These are phyloP conservation scores for Triticum monococcum DNA, from an alignment of 176 grass and related monocot species.

Conservation along the genomic window DNA sequence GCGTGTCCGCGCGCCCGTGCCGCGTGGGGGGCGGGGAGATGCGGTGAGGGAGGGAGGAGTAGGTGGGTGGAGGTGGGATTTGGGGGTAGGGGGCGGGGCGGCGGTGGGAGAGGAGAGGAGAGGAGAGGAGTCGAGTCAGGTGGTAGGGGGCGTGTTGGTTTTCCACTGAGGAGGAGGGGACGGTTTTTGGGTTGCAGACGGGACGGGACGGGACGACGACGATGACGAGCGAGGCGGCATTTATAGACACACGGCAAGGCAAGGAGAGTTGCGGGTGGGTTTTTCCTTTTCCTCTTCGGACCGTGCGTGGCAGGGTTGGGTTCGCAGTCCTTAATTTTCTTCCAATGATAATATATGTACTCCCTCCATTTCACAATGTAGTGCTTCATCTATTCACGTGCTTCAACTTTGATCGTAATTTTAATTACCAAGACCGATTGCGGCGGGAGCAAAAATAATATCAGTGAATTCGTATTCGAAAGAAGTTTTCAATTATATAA, in stretches of 20 bases:
- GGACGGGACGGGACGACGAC: too few species aligned
- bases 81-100: slow-evolving; percentile 9
- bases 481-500: too few species aligned
- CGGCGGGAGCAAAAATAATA: too few species aligned
- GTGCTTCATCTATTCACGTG: too few species aligned
- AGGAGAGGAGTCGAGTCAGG: too few species aligned
- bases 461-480: too few species aligned
- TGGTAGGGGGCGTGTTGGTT: neutral
- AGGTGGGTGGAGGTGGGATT: slow-evolving; percentile 7
- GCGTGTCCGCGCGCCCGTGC: neutral
- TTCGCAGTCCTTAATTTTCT: too few species aligned
- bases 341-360: too few species aligned
- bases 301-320: neutral
- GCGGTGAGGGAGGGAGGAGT: neutral
- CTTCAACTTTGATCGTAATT: too few species aligned
- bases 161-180: neutral
- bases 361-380: too few species aligned
- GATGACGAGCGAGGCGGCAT: neutral
- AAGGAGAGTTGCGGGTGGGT: slow-evolving; percentile 28
- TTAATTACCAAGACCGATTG: too few species aligned
- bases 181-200: neutral
- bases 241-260: neutral
- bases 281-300: neutral
- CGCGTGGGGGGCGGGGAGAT: slow-evolving; percentile 14
- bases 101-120: neutral